Evolutionary conservation across 202 grass and related monocot species (phyloP).

Genomic region (Alloteropsis angusta): DNA sequence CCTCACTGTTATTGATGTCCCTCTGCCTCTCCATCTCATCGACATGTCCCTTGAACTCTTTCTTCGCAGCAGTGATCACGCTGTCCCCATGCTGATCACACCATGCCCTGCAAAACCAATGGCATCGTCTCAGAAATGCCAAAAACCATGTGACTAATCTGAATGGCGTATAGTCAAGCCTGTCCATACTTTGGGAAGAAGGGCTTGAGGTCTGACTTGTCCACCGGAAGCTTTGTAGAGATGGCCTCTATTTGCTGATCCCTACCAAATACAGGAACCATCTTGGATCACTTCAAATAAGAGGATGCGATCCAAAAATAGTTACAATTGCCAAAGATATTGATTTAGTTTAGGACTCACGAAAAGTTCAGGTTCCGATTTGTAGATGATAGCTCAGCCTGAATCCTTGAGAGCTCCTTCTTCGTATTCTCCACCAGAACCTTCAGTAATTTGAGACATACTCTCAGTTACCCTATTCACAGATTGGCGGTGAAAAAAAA

Average conservation of each 20-base stretch:
- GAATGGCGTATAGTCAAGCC: neutral
- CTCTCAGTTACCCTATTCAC: neutral
- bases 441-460: constrained; percentile 33
- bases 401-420: constrained; percentile 87
- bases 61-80: constrained; percentile 54
- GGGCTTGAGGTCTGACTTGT: constrained; percentile 72
- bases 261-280: constrained; percentile 8
- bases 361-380: constrained; percentile 64
- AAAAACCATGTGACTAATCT: neutral
- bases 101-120: constrained; percentile 45
- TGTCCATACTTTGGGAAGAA: constrained; percentile 61
- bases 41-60: constrained; percentile 67
- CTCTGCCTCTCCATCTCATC: constrained; percentile 51
- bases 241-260: constrained; percentile 69
- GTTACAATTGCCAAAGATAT: neutral
- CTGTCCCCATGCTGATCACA: constrained; percentile 61
- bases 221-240: constrained; percentile 70
- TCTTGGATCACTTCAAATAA: neutral
- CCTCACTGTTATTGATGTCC: neutral
- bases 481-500: neutral
- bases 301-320: neutral
- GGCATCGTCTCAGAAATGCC: neutral
- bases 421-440: constrained; percentile 72
- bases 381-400: constrained; percentile 56
- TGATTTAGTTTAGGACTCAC: constrained; percentile 53